Evolutionary conservation across 768 basidiomycete genomes (phyloP).

Genomic region (Boletellus ananas): DNA sequence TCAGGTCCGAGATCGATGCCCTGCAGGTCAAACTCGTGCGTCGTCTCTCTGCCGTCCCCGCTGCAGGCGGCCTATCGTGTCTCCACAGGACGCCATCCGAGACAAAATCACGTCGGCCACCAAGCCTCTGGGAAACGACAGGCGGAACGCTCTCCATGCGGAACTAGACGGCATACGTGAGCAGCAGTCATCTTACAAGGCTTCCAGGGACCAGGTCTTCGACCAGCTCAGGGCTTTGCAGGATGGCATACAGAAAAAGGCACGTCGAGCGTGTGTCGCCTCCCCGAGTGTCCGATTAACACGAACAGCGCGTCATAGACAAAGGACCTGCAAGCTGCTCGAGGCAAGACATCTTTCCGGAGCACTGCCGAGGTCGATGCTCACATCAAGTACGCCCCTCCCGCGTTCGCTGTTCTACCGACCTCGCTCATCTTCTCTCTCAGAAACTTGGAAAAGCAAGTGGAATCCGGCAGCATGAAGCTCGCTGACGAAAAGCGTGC

Average conservation of each 20-base stretch:
- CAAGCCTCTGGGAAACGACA: conserved; percentile 66
- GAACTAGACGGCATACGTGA: conserved; percentile 79
- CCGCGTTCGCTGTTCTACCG: neutral
- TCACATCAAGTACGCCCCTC: conserved; percentile 67
- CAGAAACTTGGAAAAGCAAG: conserved; percentile 82
- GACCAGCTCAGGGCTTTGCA: conserved; percentile 79
- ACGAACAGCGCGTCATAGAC: conserved; percentile 43
- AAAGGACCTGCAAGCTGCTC: conserved; percentile 81
- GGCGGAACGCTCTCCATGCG: conserved; percentile 64
- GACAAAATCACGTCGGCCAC: conserved; percentile 69
- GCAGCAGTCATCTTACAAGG: conserved; percentile 76
- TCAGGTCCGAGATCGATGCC: conserved; percentile 81
- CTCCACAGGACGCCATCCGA: conserved; percentile 56
- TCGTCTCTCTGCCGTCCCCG: conserved; percentile 15
- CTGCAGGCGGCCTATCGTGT: neutral
- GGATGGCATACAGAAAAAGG: conserved; percentile 81
- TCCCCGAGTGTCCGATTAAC: neutral
- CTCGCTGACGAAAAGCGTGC: conserved; percentile 95
- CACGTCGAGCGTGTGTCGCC: conserved; percentile 22
- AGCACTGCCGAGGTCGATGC: conserved; percentile 82
- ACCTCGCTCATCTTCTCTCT: conserved; percentile 5
- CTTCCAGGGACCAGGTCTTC: conserved; percentile 59
- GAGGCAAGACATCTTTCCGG: conserved; percentile 76
- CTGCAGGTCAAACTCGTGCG: conserved; percentile 78
- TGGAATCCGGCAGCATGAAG: conserved; percentile 90